Conservation (phyloP, 768 basidiomycete genomes). For the Dioszegia crocea region DNA sequence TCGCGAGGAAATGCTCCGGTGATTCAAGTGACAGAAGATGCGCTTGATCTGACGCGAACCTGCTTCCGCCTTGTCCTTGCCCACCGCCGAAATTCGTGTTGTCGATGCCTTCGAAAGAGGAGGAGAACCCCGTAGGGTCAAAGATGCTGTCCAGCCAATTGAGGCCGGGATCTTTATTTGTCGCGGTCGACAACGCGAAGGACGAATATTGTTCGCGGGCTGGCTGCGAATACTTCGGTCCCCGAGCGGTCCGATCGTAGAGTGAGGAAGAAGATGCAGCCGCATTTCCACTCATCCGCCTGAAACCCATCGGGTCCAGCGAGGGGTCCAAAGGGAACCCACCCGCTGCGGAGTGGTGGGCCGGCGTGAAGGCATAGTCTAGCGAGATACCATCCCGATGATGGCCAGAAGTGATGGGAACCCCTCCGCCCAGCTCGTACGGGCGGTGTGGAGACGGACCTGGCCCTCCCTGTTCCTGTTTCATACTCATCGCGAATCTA, state of each 20-base stretch:
- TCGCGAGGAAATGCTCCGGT: constrained; percentile 21
- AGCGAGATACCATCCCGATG: neutral
- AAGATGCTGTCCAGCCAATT: constrained; percentile 26
- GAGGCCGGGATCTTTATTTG: neutral
- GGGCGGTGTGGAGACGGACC: too few species aligned
- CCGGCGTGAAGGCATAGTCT: neutral
- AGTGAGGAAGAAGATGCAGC: neutral
- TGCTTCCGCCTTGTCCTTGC: neutral
- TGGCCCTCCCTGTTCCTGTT: too few species aligned
- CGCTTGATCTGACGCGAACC: constrained; percentile 34
- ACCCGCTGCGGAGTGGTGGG: neutral
- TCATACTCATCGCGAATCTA: constrained; percentile 1
- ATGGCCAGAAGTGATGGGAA: neutral
- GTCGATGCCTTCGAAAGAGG: neutral
- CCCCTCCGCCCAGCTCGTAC: neutral
- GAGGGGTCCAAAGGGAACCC: neutral
- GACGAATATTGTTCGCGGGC: constrained; percentile 3
- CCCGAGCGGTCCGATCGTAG: neutral
- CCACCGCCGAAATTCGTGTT: neutral
- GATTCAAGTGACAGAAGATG: constrained; percentile 33
- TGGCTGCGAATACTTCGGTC: neutral
- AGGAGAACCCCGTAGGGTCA: constrained; percentile 13
- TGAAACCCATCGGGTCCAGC: neutral
- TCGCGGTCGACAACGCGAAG: constrained; percentile 15
- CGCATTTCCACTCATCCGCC: neutral